These are phyloP conservation scores for Aspergillus ustus DNA, from an alignment of 2,329 filamentous ascomycete genomes.

Conservation along the genomic window DNA sequence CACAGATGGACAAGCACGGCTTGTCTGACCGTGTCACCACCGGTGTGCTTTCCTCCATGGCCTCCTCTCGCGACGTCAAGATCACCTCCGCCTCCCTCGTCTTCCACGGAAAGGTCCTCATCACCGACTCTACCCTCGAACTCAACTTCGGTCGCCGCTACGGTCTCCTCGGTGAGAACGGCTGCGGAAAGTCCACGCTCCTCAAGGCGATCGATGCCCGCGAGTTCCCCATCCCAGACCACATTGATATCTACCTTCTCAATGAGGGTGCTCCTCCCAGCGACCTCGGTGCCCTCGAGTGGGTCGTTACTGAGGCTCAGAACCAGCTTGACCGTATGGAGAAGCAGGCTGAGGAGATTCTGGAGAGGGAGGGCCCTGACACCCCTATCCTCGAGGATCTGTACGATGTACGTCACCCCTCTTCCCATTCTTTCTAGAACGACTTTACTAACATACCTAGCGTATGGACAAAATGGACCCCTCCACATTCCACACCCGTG, in stretches of 20 bases:
- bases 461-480: slow-evolving; percentile 99
- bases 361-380: slow-evolving; percentile 92
- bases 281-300: slow-evolving; percentile 90
- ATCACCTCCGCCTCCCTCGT: slow-evolving; percentile 91
- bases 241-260: slow-evolving; percentile 96
- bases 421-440: neutral
- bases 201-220: slow-evolving; percentile 91
- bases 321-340: slow-evolving; percentile 90
- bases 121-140: slow-evolving; percentile 92
- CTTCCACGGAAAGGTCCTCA: slow-evolving; percentile 96
- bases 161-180: slow-evolving; percentile 96
- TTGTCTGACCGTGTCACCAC: slow-evolving; percentile 98
- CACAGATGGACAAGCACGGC: slow-evolving; percentile 95
- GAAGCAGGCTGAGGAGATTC: slow-evolving; percentile 81
- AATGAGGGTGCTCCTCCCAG: slow-evolving; percentile 94
- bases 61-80: slow-evolving; percentile 91
- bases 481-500: slow-evolving; percentile 92
- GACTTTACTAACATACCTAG: slow-evolving; percentile 53
- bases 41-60: slow-evolving; percentile 86
- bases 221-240: slow-evolving; percentile 94
- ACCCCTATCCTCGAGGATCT: slow-evolving; percentile 88
- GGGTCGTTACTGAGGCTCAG: slow-evolving; percentile 95
- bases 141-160: slow-evolving; percentile 92
- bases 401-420: slow-evolving; percentile 75
- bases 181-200: slow-evolving; percentile 97